phyloP scores from a whole-genome alignment of 306 rosid species.

The Astragalus membranaceus region DNA sequence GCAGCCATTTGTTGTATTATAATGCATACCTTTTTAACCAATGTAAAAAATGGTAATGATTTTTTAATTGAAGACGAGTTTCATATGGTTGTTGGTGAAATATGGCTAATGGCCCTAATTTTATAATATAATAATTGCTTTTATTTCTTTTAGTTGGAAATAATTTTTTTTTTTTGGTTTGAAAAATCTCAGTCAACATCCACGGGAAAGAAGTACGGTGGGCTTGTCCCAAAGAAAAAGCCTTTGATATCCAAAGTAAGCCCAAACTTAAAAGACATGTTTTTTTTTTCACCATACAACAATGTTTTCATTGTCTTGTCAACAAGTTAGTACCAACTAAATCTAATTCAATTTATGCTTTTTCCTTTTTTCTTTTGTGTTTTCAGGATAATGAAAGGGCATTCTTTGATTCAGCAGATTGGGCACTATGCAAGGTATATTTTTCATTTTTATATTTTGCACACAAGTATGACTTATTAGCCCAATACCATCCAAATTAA shows the following conservation, averaged over 20 bases:
- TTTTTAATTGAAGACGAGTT: background rate
- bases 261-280: background rate
- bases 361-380: background rate
- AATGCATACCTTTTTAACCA: background rate
- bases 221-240: slow-evolving; percentile 80
- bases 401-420: slow-evolving; percentile 93
- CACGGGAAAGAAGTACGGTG: slow-evolving; percentile 65
- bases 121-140: background rate
- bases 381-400: slow-evolving; percentile 79
- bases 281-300: background rate
- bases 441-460: background rate
- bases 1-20: too few species aligned
- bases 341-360: background rate
- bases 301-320: background rate
- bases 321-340: background rate
- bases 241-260: slow-evolving; percentile 87
- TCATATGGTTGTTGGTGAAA: slow-evolving; percentile 17
- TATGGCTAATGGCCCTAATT: slow-evolving; percentile 5
- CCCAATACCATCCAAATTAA: background rate
- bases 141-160: background rate
- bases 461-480: background rate
- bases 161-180: background rate
- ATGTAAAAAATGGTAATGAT: background rate
- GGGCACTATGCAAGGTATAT: slow-evolving; percentile 93
- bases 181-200: slow-evolving; percentile 30